Evolutionary conservation across 1,284 basidiomycete genomes (phyloP), one percentile per base, ranked within the genome.

Genomic region (Stygiomarasmius scandens): DNA sequence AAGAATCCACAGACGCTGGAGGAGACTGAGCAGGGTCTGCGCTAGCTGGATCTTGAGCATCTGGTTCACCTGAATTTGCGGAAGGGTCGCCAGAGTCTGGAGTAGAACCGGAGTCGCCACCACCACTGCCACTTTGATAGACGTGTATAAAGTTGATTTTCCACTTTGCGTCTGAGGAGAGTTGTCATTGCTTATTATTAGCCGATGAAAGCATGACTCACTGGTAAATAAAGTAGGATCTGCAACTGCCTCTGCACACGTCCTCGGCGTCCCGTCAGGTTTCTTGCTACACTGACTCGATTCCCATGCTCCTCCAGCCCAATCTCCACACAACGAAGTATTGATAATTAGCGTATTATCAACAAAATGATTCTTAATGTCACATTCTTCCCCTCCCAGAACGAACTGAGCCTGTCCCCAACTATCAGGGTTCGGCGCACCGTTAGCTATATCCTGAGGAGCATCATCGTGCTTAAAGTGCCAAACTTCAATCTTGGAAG

Each of bases 391-490:
- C 58, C 52, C 48, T 38, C 59, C 23, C 49, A 54, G 49, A 66
- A 32, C 4, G 4, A 46, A 58, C 5, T 44, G 34, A 10, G 62
- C 58, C 25, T 50, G 52, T 16, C 52, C 49, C 62, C 62, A 63
- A 9, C 12, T 41, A 25, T 44, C 49, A 8, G 60, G 60, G 34
- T 55, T 51, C 22, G 62, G 62, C 25, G 20, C 12, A 32, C 52
- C 49, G 29, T 46, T 53, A 10, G 34, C 55, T 36, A 63, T 59
- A 34, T 63, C 62, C 32, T 41, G 23, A 5, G 62, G 62, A 25
- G 61, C 34, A 10, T 49, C 47, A 8, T 41, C 41, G 8, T 55
- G 46, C 34, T 43, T 11, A 32, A 61, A 63, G 44, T 50, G 51
- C 56, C 57, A 63, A 6, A 59, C 55, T 22, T 52, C 45, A 29